These are phyloP conservation scores for Phytophthora cryptogea DNA, from an alignment of 352 stramenopile genomes.

Conservation along the genomic window DNA sequence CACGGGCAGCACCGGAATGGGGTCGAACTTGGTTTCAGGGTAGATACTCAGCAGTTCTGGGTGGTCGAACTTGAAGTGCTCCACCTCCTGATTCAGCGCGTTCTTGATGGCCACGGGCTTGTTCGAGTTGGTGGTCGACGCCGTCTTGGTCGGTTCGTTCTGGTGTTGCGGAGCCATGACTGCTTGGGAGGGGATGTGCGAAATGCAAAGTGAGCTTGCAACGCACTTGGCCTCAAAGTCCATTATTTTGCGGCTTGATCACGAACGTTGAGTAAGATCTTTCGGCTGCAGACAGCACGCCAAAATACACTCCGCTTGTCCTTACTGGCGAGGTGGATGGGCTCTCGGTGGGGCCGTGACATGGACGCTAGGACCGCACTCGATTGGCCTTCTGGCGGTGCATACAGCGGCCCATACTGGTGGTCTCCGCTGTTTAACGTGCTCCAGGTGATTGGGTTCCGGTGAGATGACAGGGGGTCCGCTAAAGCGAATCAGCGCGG, in stretches of 20 bases:
- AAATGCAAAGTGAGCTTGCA: constrained; percentile 19
- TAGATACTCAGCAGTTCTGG: constrained; percentile 30
- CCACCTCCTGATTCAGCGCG: constrained; percentile 17
- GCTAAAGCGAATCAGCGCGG: constrained; percentile 7
- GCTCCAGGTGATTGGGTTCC: constrained; percentile 11
- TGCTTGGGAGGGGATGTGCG: constrained; percentile 7
- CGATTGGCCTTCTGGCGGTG: background rate
- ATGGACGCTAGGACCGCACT: background rate
- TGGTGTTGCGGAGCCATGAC: constrained; percentile 34
- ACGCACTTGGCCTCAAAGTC: background rate
- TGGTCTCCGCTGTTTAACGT: background rate
- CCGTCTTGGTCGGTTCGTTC: constrained; percentile 4
- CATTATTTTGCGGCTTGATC: constrained; percentile 11
- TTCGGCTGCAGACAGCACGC: no score
- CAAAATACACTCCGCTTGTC: background rate
- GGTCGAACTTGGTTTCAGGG: constrained; percentile 31
- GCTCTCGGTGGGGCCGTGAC: background rate
- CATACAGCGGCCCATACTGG: constrained; percentile 4
- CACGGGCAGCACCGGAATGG: constrained; percentile 35
- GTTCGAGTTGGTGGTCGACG: background rate
- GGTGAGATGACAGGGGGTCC: background rate
- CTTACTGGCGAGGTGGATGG: background rate
- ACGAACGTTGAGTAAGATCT: background rate
- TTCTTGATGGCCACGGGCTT: constrained; percentile 19
- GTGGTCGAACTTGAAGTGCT: constrained; percentile 26